These are phyloP conservation scores for Penicillium soppii DNA, from an alignment of 495 filamentous ascomycete species.

Conservation along the genomic window DNA sequence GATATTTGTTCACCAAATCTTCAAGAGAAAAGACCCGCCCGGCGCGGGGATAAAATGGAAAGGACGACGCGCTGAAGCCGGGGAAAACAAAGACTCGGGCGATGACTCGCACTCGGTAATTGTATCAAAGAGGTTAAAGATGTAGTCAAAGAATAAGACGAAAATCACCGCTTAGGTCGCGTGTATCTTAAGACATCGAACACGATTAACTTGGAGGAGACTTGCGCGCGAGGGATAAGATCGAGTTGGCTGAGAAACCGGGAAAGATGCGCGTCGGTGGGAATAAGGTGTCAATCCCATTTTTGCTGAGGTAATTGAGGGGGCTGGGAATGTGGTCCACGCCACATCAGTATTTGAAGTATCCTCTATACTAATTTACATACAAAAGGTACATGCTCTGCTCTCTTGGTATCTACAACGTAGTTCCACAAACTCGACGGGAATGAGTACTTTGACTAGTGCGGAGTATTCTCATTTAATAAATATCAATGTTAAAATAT, in stretches of 20 bases:
- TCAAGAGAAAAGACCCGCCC: conserved; percentile 33
- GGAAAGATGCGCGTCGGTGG: conserved; percentile 25
- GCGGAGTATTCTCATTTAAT: no score
- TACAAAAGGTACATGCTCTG: no score
- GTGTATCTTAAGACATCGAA: conserved; percentile 17
- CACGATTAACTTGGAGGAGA: not conserved
- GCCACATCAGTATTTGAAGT: no score
- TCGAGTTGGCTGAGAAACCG: conserved; percentile 28
- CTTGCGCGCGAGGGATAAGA: conserved; percentile 19
- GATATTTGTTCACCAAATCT: conserved; percentile 8
- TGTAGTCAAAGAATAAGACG: conserved; percentile 1
- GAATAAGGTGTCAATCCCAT: conserved; percentile 23
- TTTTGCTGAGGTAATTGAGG: conserved; percentile 25
- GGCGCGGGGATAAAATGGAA: conserved; percentile 39
- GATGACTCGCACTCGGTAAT: conserved; percentile 12
- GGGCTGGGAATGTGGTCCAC: conserved; percentile 24
- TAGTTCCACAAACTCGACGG: no score
- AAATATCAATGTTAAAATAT: no score
- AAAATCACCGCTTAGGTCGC: conserved; percentile 10
- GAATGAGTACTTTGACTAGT: no score
- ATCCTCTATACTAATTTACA: no score
- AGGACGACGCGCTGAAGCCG: conserved; percentile 40
- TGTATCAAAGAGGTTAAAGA: not conserved
- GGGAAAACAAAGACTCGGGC: conserved; percentile 38
- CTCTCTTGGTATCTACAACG: no score